Base-by-base conservation (phyloP, 1,284 basidiomycete genomes). In the Naganishia sp. region DNA sequence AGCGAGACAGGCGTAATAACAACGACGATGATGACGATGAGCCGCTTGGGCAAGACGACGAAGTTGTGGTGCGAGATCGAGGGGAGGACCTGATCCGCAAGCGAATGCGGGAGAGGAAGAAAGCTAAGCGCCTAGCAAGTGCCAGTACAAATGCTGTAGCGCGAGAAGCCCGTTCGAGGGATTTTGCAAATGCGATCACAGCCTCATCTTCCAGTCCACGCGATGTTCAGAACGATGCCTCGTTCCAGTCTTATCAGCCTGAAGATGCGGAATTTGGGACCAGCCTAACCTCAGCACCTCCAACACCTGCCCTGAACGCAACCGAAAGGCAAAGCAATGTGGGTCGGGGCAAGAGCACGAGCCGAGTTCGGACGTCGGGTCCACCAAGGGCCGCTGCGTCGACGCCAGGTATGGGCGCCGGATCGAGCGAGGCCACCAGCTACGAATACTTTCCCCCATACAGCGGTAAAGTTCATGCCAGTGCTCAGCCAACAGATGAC, bases 21-120 rank as follows among this genome's bases (percentile, higher is more conserved):
- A 44, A 46, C 31, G 56, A 59, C n/a, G 59, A 61, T 18, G 57
- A 60, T n/a, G 57, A 60, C n/a, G 48, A 61, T 43, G 36, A 36
- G 18, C 33, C 59, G 5, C 7, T 61, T 15, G 59, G 48, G 21
- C 59, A 61, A n/a, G 59, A 61, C 7, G 59, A 61, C 39, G 59
- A 61, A 42, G 21, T 61, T 28, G 16, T 61, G 18, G 31, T 61
- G 16, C 59, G 76, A 43, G 84, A 86, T 71, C 76, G 84, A 31
- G 84, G 84, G 9, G 83, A 84, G 67, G 82, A 82, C 70, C 80
- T 86, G 10, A 82, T 86, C 64, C 75, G 82, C 44, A 76, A 81
- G 48, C 73, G 84, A 33, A 81, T 82, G 76, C 80, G 80, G 68
- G 83, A 83, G 63, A 73, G 84, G 64, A 78, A 78, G 66, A 75